Percentiles rank a stretch among this genome's conserved stretches.
Evolutionary conservation across 257 asterid species (phyloP).

Genomic region (Solanum ossicruentum): DNA sequence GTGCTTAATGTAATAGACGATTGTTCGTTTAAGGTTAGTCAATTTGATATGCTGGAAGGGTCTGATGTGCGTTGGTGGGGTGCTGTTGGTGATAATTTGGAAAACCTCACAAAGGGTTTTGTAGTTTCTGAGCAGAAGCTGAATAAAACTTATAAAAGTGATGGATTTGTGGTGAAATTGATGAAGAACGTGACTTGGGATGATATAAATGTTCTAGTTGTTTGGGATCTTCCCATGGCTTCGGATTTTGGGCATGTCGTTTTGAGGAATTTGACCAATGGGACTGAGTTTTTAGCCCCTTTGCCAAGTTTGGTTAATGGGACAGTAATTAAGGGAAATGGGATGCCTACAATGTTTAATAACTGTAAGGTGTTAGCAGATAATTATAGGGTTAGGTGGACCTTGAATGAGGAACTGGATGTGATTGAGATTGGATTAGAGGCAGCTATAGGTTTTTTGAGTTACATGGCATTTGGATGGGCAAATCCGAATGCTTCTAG

Average conservation of each 20-base stretch:
- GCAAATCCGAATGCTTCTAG: slow-evolving; percentile 56
- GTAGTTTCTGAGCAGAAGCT: slow-evolving; percentile 46
- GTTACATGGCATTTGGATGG: slow-evolving; percentile 97
- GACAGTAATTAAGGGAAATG: background rate
- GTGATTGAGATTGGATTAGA: slow-evolving; percentile 73
- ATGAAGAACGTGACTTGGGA: slow-evolving; percentile 70
- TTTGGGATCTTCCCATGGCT: slow-evolving; percentile 82
- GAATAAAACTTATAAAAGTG: slow-evolving; percentile 62
- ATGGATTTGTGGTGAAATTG: slow-evolving; percentile 51
- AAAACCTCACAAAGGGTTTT: slow-evolving; percentile 69
- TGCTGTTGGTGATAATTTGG: slow-evolving; percentile 52
- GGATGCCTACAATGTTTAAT: slow-evolving; percentile 48
- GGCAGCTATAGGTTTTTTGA: slow-evolving; percentile 53
- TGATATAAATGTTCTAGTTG: slow-evolving; percentile 51
- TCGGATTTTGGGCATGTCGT: slow-evolving; percentile 83
- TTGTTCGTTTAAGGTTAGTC: slow-evolving; percentile 70
- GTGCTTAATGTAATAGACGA: slow-evolving; percentile 44
- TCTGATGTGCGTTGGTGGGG: slow-evolving; percentile 95
- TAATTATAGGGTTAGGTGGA: slow-evolving; percentile 77
- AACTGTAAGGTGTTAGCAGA: slow-evolving; percentile 65
- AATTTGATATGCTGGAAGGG: slow-evolving; percentile 86
- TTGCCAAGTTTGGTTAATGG: background rate
- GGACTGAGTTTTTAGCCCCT: background rate
- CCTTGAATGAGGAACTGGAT: slow-evolving; percentile 25
- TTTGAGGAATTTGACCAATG: slow-evolving; percentile 23